Base-by-base conservation (phyloP, 306 rosid species). In the Rubus parviflorus region DNA sequence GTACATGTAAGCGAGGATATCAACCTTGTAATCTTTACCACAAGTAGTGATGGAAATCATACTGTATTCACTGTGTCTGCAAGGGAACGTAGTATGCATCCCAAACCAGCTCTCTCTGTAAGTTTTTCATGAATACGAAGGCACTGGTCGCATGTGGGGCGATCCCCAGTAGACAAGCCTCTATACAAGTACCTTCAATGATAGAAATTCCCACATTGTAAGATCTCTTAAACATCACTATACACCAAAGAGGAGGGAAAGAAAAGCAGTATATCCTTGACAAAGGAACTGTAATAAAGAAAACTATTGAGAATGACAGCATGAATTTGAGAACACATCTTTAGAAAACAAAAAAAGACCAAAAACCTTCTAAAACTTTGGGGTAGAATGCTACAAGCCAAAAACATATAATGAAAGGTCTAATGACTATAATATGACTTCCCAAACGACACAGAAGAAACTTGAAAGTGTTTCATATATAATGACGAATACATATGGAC, bases 161-260 rank as follows among this genome's bases (percentile, higher is more conserved):
- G 92, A 86, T 95, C 99, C 47, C 99, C 97, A 0, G 97, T 95
- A 38, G 99, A 88, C 87, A 95, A 87, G 58, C 99, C 99, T 89
- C 95, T 88, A 38, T 92, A 95, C 83, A 95, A 82, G 87, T 95
- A 95, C 92, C 99, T 95, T 72, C 4, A 79, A 35, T 14, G 66
- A 82, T 56, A 30, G n/a, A 35, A 56, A 74, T 35, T 30, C 20
- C 23, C 14, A 56, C 45, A 48, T 30, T 57, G 63, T 54, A 45
- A 80, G 54, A 71, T 8, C 30, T 68, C 23, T 22, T 8, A 63
- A 56, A 35, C 2, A 54, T 3, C 8, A 74, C 7, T 46, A 45
- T 22, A 16, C n/a, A 66, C 52, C 43, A 38, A 54, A 72, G 48
- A 51, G 5, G 47, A n/a, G 49, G 47, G 6, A 19, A 4, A 0